Conservation (phyloP, 2,329 filamentous ascomycete species). For the Aspergillus ochraceoroseus region DNA sequence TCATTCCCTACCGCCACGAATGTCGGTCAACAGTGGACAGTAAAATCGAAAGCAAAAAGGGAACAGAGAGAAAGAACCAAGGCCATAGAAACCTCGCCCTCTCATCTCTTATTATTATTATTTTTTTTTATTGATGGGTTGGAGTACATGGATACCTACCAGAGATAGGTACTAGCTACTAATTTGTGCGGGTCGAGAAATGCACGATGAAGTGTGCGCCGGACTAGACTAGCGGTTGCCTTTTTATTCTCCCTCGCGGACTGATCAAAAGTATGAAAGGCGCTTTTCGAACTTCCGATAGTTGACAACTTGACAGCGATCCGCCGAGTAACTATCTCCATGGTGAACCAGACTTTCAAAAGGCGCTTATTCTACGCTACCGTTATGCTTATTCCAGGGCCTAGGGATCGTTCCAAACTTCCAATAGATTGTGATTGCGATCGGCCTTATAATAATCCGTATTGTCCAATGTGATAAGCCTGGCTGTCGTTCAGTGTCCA, state of each 20-base stretch:
- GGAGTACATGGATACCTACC: not conserved
- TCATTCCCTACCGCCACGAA: slow-evolving; percentile 5
- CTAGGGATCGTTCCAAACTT: slow-evolving; percentile 12
- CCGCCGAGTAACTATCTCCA: slow-evolving; percentile 20
- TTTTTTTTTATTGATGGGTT: slow-evolving; percentile 8
- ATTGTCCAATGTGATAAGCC: too few relatives aligned
- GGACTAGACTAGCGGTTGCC: slow-evolving; percentile 18
- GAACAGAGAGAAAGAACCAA: too few relatives aligned
- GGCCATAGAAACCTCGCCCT: not conserved
- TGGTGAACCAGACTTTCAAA: slow-evolving; percentile 23
- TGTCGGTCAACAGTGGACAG: not conserved
- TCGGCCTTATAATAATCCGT: not conserved
- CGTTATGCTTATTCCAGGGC: slow-evolving; percentile 26
- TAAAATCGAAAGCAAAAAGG: not conserved
- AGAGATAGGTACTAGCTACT: not conserved
- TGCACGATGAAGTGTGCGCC: slow-evolving; percentile 25
- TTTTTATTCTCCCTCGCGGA: slow-evolving; percentile 10
- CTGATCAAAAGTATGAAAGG: too few relatives aligned
- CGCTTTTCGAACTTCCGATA: too few relatives aligned
- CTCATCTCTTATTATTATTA: slow-evolving; percentile 8
- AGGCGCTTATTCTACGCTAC: slow-evolving; percentile 23
- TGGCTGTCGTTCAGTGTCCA: too few relatives aligned
- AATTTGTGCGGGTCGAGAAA: slow-evolving; percentile 15
- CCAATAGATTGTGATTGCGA: not conserved
- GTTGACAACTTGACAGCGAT: slow-evolving; percentile 17